Percentiles rank a stretch among this genome's conserved stretches.
Evolutionary conservation across 768 basidiomycete genomes (phyloP).

Genomic region (Mycena amicta): DNA sequence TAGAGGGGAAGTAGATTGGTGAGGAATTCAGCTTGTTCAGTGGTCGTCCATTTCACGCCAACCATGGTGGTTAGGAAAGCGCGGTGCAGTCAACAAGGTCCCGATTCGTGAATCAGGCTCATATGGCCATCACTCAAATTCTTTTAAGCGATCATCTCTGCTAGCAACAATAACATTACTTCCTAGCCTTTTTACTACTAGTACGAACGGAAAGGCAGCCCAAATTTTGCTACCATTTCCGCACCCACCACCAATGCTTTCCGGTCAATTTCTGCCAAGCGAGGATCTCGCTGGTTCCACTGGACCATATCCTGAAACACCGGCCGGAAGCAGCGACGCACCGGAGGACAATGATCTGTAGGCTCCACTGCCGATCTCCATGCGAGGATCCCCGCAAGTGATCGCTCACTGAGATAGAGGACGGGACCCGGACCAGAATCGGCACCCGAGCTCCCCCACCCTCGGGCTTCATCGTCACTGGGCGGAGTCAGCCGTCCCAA

Average conservation of each 20-base stretch:
- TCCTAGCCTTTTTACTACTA: no score
- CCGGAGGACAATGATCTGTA: not conserved
- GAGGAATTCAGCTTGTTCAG: not conserved
- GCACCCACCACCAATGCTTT: not conserved
- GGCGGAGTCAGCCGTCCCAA: not conserved
- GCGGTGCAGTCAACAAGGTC: not conserved
- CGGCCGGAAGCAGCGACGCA: not conserved
- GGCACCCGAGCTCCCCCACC: not conserved
- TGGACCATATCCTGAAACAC: not conserved
- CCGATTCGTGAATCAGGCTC: not conserved
- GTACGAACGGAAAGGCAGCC: not conserved
- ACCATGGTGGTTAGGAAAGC: not conserved
- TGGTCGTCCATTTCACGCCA: not conserved
- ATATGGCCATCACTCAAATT: no score
- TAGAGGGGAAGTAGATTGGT: not conserved
- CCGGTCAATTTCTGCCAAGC: not conserved
- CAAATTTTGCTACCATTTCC: not conserved
- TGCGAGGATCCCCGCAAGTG: not conserved
- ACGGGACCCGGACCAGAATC: not conserved
- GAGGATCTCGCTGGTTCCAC: not conserved
- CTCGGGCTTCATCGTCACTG: not conserved
- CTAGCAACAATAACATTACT: no score
- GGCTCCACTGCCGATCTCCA: not conserved
- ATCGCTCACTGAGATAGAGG: not conserved
- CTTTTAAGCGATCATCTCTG: no score